Conservation (phyloP, 495 filamentous ascomycete genomes). For the Podospora pseudocomata region DNA sequence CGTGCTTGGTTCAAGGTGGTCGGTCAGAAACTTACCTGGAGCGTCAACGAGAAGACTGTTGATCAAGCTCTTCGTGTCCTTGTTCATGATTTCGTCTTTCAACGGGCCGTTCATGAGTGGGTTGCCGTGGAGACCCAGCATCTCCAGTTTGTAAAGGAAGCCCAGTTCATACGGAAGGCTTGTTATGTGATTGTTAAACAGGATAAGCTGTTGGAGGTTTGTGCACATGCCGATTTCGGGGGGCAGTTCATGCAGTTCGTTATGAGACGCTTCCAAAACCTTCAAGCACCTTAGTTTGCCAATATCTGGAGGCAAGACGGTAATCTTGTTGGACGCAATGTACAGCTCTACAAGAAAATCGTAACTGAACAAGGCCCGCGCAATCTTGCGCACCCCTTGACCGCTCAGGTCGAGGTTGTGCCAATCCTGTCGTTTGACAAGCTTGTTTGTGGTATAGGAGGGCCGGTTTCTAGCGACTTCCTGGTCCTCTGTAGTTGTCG, state of each 20-base stretch:
- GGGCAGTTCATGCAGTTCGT: conserved; percentile 77
- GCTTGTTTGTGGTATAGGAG: conserved; percentile 49
- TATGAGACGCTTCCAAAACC: conserved; percentile 82
- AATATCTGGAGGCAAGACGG: conserved; percentile 68
- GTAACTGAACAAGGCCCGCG: conserved; percentile 76
- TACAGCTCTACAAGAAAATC: conserved; percentile 84
- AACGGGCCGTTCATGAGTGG: conserved; percentile 62
- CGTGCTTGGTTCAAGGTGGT: background rate
- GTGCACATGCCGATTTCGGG: conserved; percentile 95
- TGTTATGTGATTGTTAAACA: conserved; percentile 86
- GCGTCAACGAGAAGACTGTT: conserved; percentile 75
- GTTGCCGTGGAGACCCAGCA: conserved; percentile 90
- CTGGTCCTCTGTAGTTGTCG: conserved; percentile 49
- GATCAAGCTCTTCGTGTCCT: conserved; percentile 82
- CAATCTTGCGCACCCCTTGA: conserved; percentile 80
- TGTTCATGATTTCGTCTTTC: conserved; percentile 74
- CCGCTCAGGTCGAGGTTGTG: conserved; percentile 87
- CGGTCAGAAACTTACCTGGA: conserved; percentile 59
- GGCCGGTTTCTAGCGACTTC: conserved; percentile 64
- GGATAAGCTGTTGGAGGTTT: conserved; percentile 68
- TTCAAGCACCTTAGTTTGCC: conserved; percentile 73
- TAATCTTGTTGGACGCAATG: conserved; percentile 85
- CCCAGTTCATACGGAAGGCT: conserved; percentile 83
- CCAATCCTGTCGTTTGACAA: conserved; percentile 74
- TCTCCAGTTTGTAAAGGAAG: conserved; percentile 77